Percentiles rank a stretch among this genome's conserved stretches.
Conservation (phyloP, 306 rosid genomes). For the Vachellia collinsii region DNA sequence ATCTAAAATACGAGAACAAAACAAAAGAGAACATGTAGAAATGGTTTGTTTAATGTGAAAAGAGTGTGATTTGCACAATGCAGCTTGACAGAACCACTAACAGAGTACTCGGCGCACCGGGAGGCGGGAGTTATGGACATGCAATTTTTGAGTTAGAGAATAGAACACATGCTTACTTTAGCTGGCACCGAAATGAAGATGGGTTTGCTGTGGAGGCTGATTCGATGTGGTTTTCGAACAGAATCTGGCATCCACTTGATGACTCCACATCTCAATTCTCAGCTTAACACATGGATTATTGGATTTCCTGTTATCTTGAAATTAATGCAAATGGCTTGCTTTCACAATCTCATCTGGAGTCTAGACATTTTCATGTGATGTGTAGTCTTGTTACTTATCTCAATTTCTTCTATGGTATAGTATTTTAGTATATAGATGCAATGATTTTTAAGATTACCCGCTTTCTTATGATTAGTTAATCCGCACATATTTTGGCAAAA, state of each 20-base stretch:
- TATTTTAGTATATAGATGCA: neutral
- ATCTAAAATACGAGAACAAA: neutral
- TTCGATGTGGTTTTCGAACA: conserved; percentile 68
- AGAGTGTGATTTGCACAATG: conserved; percentile 29
- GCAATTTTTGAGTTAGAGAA: conserved; percentile 78
- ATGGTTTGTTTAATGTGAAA: neutral
- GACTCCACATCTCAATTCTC: conserved; percentile 46
- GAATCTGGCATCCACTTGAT: conserved; percentile 64
- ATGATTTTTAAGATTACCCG: neutral
- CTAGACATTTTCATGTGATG: neutral
- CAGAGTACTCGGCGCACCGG: conserved; percentile 73
- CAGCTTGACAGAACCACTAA: conserved; percentile 89
- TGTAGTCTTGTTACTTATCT: neutral
- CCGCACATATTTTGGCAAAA: no score
- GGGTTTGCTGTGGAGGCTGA: conserved; percentile 77
- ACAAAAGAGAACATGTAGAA: neutral
- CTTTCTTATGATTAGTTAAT: neutral
- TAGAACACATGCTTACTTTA: conserved; percentile 75
- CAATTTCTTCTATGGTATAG: neutral
- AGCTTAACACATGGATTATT: neutral
- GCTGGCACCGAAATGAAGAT: conserved; percentile 86
- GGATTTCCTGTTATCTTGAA: neutral
- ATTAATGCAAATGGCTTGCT: neutral
- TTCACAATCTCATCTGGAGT: neutral
- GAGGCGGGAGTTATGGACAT: conserved; percentile 93